A percentile compares a stretch with the other conserved stretches of the same genome.
phyloP scores from a whole-genome alignment of 2,329 filamentous ascomycete genomes.

The Dothiorella sarmentorum region DNA sequence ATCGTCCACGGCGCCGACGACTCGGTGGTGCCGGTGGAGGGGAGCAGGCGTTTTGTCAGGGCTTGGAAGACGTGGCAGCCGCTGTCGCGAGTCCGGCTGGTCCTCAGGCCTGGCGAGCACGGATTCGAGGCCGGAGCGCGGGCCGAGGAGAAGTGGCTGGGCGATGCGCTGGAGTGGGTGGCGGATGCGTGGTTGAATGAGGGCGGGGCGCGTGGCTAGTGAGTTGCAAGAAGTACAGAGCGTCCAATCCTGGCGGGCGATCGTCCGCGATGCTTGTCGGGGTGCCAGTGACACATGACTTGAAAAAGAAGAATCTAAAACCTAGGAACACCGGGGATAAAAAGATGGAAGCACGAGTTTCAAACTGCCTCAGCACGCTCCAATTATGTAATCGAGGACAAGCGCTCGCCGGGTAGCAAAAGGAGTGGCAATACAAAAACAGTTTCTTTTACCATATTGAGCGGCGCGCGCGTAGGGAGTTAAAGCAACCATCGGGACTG shows the following conservation, averaged over 20 bases:
- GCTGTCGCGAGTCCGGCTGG: slow-evolving; percentile 24
- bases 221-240: neutral
- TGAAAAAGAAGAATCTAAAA: too few species aligned
- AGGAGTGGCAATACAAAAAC: too few species aligned
- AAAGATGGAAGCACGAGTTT: too few species aligned
- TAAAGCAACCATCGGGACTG: too few species aligned
- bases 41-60: slow-evolving; percentile 27
- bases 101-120: slow-evolving; percentile 25
- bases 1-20: slow-evolving; percentile 33
- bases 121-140: slow-evolving; percentile 27
- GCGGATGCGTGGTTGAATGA: slow-evolving; percentile 28
- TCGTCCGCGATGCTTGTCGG: neutral
- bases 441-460: too few species aligned
- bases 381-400: too few species aligned
- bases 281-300: too few species aligned
- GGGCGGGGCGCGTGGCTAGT: neutral
- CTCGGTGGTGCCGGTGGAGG: slow-evolving; percentile 27
- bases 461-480: too few species aligned
- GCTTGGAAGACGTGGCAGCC: slow-evolving; percentile 22
- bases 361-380: too few species aligned
- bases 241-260: neutral
- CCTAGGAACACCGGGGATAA: too few species aligned
- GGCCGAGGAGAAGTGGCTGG: slow-evolving; percentile 5
- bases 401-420: too few species aligned
- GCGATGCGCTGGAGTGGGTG: slow-evolving; percentile 22